Evolutionary conservation across 257 asterid species (phyloP).

Genomic region (Coffea canephora): DNA sequence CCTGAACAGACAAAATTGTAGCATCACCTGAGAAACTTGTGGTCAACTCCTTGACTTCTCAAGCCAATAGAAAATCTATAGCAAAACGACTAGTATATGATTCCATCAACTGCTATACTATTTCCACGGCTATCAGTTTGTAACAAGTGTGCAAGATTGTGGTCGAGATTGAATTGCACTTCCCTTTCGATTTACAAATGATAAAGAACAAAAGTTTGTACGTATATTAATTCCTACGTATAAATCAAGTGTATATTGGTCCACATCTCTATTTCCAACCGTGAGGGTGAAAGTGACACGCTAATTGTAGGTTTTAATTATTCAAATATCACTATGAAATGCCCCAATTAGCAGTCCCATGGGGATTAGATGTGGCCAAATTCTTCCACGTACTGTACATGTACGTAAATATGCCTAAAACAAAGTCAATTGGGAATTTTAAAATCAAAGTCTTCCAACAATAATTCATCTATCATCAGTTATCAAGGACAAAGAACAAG

Average conservation of each 20-base stretch:
- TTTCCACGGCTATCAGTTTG: not conserved
- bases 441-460: not conserved
- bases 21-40: not conserved
- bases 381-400: not conserved
- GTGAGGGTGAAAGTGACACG: not conserved
- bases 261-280: not conserved
- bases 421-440: slow-evolving; percentile 6
- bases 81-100: not conserved
- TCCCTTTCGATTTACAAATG: not conserved
- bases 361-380: not conserved
- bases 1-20: not conserved
- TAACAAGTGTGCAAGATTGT: slow-evolving; percentile 1
- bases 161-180: slow-evolving; percentile 3
- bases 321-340: not conserved
- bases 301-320: not conserved
- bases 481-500: not conserved
- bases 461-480: not conserved
- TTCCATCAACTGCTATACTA: not conserved
- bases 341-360: not conserved
- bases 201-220: not conserved
- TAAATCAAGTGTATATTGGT: not conserved
- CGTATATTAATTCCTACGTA: not conserved
- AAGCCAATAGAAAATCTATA: not conserved
- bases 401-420: not conserved
- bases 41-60: slow-evolving; percentile 11